These are phyloP conservation scores for Myxozyma geophila DNA, from an alignment of 805 yeast species.

Conservation along the genomic window DNA sequence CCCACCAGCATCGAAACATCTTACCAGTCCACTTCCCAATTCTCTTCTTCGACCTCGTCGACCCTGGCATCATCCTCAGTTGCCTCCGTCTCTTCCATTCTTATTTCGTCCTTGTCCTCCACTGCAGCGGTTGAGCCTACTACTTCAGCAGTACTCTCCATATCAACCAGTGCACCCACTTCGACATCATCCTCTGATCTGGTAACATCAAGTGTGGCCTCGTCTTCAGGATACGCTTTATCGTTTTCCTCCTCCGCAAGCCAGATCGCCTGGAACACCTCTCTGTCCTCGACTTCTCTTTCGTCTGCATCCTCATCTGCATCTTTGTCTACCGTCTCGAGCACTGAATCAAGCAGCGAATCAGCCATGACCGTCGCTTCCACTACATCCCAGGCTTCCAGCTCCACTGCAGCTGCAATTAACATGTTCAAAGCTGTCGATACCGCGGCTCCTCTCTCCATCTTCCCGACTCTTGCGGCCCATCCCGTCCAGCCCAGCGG, in stretches of 20 bases:
- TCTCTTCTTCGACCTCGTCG: background rate
- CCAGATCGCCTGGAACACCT: background rate
- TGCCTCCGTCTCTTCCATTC: background rate
- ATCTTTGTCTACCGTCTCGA: background rate
- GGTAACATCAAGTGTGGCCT: background rate
- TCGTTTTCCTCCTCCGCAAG: background rate
- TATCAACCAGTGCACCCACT: background rate
- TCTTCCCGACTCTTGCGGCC: conserved; percentile 15
- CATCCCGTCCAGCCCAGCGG: conserved; percentile 33
- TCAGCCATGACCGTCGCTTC: background rate
- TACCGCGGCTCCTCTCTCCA: conserved; percentile 21
- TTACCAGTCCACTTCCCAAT: conserved; percentile 6
- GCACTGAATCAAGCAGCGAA: background rate
- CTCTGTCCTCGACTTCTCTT: background rate
- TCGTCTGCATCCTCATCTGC: background rate
- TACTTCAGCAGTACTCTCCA: no score
- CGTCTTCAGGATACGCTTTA: background rate
- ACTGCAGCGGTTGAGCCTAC: background rate
- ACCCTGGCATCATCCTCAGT: background rate
- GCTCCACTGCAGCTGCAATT: background rate
- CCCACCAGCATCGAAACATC: conserved; percentile 6
- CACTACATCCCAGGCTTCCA: conserved; percentile 2
- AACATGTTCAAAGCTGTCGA: conserved; percentile 31
- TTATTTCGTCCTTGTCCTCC: background rate
- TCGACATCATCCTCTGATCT: background rate